These are phyloP conservation scores for Tolypocladium inflatum DNA, from an alignment of 2,329 filamentous ascomycete species.

Conservation along the genomic window DNA sequence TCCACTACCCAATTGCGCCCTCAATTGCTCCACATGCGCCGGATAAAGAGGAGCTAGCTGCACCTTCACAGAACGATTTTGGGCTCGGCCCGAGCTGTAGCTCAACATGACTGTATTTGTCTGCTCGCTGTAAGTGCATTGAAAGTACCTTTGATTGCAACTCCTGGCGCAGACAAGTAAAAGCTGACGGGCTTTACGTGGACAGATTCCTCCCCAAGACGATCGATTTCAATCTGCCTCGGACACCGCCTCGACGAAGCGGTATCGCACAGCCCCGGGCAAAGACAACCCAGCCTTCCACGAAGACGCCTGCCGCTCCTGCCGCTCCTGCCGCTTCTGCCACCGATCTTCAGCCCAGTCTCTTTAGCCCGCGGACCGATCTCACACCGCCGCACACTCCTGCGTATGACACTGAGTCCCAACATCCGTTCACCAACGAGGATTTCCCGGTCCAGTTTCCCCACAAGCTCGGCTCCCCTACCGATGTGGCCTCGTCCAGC, in stretches of 20 bases:
- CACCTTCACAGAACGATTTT: too few relatives aligned
- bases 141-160: too few relatives aligned
- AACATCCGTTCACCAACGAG: constrained; percentile 47
- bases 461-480: constrained; percentile 48
- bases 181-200: background rate
- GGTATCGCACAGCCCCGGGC: constrained; percentile 17
- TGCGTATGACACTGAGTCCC: constrained; percentile 32
- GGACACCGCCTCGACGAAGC: constrained; percentile 32
- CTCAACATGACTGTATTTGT: constrained; percentile 30
- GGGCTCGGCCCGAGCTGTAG: background rate
- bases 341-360: constrained; percentile 35
- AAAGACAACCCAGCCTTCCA: constrained; percentile 16
- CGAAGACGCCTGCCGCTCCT: constrained; percentile 7
- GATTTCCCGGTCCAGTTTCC: constrained; percentile 48
- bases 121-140: constrained; percentile 26
- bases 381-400: constrained; percentile 49
- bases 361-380: constrained; percentile 38
- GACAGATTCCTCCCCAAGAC: constrained; percentile 84
- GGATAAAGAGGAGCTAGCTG: background rate
- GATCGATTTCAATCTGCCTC: constrained; percentile 69
- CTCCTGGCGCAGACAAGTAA: too few relatives aligned
- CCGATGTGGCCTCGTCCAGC: constrained; percentile 64
- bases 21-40: constrained; percentile 1
- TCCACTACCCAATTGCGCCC: background rate
- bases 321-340: constrained; percentile 1